A percentile compares a stretch with the other conserved stretches of the same genome.
These are phyloP conservation scores for Venturia nashicola DNA, from an alignment of 2,329 filamentous ascomycete genomes.

Conservation along the genomic window DNA sequence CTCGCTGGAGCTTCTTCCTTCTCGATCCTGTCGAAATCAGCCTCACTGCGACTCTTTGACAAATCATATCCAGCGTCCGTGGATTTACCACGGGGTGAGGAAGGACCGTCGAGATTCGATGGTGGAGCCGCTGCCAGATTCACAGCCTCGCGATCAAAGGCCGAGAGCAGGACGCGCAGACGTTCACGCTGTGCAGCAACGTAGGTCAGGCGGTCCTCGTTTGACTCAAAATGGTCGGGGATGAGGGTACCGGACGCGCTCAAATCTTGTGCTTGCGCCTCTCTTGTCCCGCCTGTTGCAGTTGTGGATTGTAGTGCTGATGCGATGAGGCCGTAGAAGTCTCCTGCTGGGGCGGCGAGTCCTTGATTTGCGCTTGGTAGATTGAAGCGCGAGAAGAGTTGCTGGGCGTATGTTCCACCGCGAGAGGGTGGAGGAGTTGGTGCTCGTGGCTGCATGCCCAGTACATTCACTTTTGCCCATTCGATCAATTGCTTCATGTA, in stretches of 20 bases:
- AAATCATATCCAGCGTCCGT: slow-evolving; percentile 37
- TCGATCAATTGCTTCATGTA: slow-evolving; percentile 34
- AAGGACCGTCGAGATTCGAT: slow-evolving; percentile 5
- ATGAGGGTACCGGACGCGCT: slow-evolving; percentile 52
- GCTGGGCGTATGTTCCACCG: slow-evolving; percentile 57
- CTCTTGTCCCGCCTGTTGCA: slow-evolving; percentile 28
- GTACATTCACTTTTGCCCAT: slow-evolving; percentile 57
- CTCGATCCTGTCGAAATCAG: slow-evolving; percentile 82
- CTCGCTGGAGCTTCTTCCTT: slow-evolving; percentile 28
- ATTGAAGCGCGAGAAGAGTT: slow-evolving; percentile 73
- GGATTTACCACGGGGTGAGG: slow-evolving; percentile 35
- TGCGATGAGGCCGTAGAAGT: slow-evolving; percentile 69
- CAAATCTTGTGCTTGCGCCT: slow-evolving; percentile 34
- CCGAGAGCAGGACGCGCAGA: slow-evolving; percentile 60
- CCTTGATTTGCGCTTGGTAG: slow-evolving; percentile 41
- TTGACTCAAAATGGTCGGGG: slow-evolving; percentile 52
- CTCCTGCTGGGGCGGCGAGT: slow-evolving; percentile 35
- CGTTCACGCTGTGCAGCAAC: slow-evolving; percentile 69
- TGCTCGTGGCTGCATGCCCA: slow-evolving; percentile 60
- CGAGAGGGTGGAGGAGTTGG: slow-evolving; percentile 32
- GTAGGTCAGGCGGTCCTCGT: slow-evolving; percentile 56
- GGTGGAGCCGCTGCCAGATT: slow-evolving; percentile 32
- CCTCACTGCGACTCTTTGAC: slow-evolving; percentile 73
- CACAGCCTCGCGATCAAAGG: slow-evolving; percentile 67
- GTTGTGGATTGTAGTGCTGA: slow-evolving; percentile 57